Percentiles rank a stretch among this genome's conserved stretches.
Evolutionary conservation across 1,139 yeast species (phyloP).

Genomic region (Arxiozyma slooffiae): DNA sequence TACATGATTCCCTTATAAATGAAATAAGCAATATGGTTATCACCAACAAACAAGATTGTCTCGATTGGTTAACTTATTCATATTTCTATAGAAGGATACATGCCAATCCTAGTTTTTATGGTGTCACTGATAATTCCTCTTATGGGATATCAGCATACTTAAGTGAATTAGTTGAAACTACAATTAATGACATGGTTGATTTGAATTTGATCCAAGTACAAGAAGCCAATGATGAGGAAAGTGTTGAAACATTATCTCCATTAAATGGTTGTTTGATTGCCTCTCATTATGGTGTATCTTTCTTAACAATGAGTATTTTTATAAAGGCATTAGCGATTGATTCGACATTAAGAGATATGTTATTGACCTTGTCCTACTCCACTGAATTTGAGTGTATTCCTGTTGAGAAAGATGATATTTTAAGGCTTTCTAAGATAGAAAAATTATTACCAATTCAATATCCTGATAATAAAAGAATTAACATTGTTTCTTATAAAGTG

Average conservation of each 20-base stretch:
- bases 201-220: slow-evolving; percentile 53
- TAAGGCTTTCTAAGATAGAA: slow-evolving; percentile 42
- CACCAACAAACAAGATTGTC: slow-evolving; percentile 66
- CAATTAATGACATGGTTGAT: slow-evolving; percentile 54
- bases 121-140: slow-evolving; percentile 52
- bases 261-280: slow-evolving; percentile 67
- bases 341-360: slow-evolving; percentile 50
- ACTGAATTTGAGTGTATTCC: slow-evolving; percentile 59
- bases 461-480: slow-evolving; percentile 33
- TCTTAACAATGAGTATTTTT: slow-evolving; percentile 53
- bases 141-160: slow-evolving; percentile 68
- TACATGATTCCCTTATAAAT: slow-evolving; percentile 59
- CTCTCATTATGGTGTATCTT: slow-evolving; percentile 58
- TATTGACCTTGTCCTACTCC: slow-evolving; percentile 54
- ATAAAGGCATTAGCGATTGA: slow-evolving; percentile 42
- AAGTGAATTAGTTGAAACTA: slow-evolving; percentile 73
- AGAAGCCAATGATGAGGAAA: slow-evolving; percentile 33
- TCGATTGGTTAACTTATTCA: slow-evolving; percentile 83
- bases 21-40: slow-evolving; percentile 66
- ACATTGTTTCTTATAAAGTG: slow-evolving; percentile 57
- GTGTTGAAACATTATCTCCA: slow-evolving; percentile 43
- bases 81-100: slow-evolving; percentile 73
- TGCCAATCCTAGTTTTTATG: slow-evolving; percentile 83
- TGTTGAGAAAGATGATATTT: slow-evolving; percentile 51
- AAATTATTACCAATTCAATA: slow-evolving; percentile 54